Base-by-base conservation (phyloP, 768 basidiomycete species). In the Boletus speciosus region DNA sequence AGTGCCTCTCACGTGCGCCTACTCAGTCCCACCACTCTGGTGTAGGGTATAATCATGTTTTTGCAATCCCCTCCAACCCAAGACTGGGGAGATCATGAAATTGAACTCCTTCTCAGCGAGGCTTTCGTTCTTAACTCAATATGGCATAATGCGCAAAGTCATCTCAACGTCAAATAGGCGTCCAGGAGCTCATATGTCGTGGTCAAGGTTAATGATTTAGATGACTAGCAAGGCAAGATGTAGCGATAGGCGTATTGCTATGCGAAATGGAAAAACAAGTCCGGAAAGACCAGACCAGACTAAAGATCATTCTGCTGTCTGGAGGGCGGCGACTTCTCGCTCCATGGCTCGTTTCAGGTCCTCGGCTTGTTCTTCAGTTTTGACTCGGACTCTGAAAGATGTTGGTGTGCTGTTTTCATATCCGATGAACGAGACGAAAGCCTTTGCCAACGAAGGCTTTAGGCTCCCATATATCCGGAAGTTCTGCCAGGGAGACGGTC, bases 11-110 rank as follows among this genome's bases (percentile, higher is more conserved):
- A 10, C 16, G 11, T 9, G 11, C n/a, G 15, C 0, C 41, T 55
- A 37, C 41, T 54, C 48, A 46, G 47, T 41, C 48, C 31, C 23
- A 19, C 25, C 19, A 52, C 34, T 10, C 36, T 37, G 15, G 1
- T 11, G 3, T 27, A 98, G 96, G 94, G 93, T 52, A 95, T 98
- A 69, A 98, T 99, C 69, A 98, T 99, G 89, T 99, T 97, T 74
- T 79, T 99, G 12, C 93, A 95, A 68, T 93, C 89, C 1, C 78
- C 93, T 5, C 93, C 93, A 14, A 95, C 93, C 6, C 91, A 94
- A 66, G 84, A 82, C 51, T 99, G 97, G 97, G 85, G 87, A 21
- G 95, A 98, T 69, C 89, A 95, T 63, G 93, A 98, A 65, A 87
- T 98, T 43, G 93, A 98, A 67, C 81, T 98, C 74, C 82, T 99